phyloP scores from a whole-genome alignment of 345 rosid genomes.

The Euphorbia peplus region DNA sequence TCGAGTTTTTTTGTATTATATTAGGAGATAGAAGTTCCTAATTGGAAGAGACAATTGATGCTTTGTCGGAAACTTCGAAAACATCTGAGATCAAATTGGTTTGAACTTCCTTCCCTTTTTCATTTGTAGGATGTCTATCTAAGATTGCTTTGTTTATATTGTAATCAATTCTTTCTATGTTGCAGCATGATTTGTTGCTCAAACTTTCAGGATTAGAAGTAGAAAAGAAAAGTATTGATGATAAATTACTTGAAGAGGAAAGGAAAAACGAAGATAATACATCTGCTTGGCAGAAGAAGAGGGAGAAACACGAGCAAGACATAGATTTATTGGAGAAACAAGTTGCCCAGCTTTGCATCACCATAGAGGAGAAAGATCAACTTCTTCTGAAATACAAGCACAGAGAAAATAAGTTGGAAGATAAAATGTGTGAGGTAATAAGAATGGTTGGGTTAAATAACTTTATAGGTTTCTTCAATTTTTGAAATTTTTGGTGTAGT shows the following conservation, averaged over 20 bases:
- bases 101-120: constrained; percentile 1
- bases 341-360: constrained; percentile 46
- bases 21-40: no score
- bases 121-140: constrained; percentile 9
- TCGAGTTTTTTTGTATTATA: no score
- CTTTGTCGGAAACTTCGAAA: constrained; percentile 47
- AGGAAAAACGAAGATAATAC: constrained; percentile 48
- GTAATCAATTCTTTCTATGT: constrained; percentile 24
- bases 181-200: constrained; percentile 58
- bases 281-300: constrained; percentile 45
- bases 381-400: constrained; percentile 50
- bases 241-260: constrained; percentile 51
- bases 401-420: constrained; percentile 56
- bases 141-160: constrained; percentile 21
- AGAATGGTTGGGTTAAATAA: constrained; percentile 6
- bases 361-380: constrained; percentile 64
- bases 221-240: constrained; percentile 50
- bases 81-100: constrained; percentile 67
- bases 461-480: constrained; percentile 9
- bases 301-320: constrained; percentile 40
- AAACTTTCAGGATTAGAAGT: constrained; percentile 57
- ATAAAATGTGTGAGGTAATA: constrained; percentile 57
- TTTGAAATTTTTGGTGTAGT: constrained; percentile 17
- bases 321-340: constrained; percentile 53
- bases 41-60: constrained; percentile 49